Conservation (phyloP, 148 eudicot species). For the Camellia granthamiana region DNA sequence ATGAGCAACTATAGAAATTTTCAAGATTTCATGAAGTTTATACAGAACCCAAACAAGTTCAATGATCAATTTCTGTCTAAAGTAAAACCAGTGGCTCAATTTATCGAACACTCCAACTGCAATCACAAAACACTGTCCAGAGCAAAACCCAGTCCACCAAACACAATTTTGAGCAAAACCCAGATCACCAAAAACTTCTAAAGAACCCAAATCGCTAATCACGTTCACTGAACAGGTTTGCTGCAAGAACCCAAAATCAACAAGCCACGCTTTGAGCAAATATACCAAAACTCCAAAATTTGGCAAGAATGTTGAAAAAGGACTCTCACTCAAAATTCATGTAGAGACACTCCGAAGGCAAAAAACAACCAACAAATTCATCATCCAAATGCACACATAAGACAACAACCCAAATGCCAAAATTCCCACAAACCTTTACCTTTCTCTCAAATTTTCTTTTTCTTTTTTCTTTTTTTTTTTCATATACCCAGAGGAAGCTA, state of each 20-base stretch:
- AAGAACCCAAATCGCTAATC: background rate
- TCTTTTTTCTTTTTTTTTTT: background rate
- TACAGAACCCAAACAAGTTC: background rate
- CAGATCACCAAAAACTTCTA: background rate
- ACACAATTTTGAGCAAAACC: background rate
- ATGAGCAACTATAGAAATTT: background rate
- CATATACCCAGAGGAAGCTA: background rate
- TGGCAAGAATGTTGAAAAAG: background rate
- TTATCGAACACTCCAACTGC: constrained; percentile 11
- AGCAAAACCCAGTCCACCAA: constrained; percentile 7
- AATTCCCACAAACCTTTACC: constrained; percentile 15
- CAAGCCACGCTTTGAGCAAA: too few relatives aligned
- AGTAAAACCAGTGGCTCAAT: background rate
- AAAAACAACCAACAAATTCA: background rate
- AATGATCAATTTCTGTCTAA: background rate
- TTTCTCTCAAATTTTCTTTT: background rate
- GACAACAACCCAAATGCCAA: constrained; percentile 13
- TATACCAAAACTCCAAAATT: background rate
- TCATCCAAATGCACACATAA: background rate
- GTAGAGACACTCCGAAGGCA: background rate
- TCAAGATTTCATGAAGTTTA: background rate
- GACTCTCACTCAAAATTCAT: constrained; percentile 5
- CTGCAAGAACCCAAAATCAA: too few relatives aligned
- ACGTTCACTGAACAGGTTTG: background rate
- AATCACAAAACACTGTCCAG: background rate